Percentiles rank a stretch among this genome's conserved stretches.
Evolutionary conservation across 2,329 filamentous ascomycete species (phyloP).

Genomic region (Talaromyces sp.): DNA sequence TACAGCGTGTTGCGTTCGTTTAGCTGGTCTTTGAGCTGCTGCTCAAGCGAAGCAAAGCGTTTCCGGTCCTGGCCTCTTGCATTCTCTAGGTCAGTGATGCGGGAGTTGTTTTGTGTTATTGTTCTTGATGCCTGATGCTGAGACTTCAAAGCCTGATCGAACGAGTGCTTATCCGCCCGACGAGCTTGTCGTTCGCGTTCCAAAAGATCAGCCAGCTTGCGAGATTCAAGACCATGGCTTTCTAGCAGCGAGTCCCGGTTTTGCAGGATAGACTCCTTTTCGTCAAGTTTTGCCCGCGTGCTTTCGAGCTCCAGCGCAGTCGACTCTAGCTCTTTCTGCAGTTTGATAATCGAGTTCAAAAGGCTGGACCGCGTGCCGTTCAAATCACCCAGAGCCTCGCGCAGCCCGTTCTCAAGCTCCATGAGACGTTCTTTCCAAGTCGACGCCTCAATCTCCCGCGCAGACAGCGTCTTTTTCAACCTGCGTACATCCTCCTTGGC

Average conservation of each 20-base stretch:
- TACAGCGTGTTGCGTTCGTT: conserved; percentile 83
- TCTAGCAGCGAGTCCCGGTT: conserved; percentile 85
- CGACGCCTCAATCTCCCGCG: conserved; percentile 78
- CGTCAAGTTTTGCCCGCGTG: conserved; percentile 69
- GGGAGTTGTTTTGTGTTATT: conserved; percentile 75
- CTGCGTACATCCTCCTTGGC: conserved; percentile 81
- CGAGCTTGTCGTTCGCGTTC: conserved; percentile 85
- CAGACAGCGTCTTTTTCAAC: conserved; percentile 74
- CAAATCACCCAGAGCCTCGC: conserved; percentile 80
- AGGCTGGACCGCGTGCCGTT: conserved; percentile 80
- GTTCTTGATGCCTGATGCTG: conserved; percentile 83
- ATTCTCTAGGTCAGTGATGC: conserved; percentile 81
- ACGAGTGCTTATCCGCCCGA: conserved; percentile 78
- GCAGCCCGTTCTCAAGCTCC: conserved; percentile 82
- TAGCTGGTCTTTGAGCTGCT: conserved; percentile 78
- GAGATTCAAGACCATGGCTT: conserved; percentile 77
- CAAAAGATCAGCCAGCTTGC: conserved; percentile 77
- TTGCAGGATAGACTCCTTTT: conserved; percentile 85
- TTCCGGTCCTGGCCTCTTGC: conserved; percentile 70
- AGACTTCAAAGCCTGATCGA: conserved; percentile 81
- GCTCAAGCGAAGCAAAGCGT: conserved; percentile 68
- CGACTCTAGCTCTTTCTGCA: conserved; percentile 81
- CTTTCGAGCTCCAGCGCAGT: conserved; percentile 76
- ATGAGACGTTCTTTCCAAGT: conserved; percentile 88
- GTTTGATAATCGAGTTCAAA: conserved; percentile 77